Conservation (phyloP, 1,284 basidiomycete genomes). For the Malassezia sympodialis region DNA sequence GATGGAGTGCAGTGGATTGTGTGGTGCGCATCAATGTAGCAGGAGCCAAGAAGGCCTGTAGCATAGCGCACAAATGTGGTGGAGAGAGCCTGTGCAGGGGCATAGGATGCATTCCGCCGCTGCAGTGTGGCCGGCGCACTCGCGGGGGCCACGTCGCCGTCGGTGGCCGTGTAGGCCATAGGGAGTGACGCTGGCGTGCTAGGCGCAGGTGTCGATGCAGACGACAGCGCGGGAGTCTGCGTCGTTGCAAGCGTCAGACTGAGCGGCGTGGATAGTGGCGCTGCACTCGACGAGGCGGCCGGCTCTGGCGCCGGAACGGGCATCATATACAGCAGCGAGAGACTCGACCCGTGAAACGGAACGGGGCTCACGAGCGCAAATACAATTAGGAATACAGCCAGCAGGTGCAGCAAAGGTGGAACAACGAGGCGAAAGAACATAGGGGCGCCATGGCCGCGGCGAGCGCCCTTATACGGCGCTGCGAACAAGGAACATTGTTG, state of each 20-base stretch:
- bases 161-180: neutral
- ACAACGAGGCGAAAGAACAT: slow-evolving; percentile 2
- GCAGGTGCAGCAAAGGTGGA: slow-evolving; percentile 1
- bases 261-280: neutral
- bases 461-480: neutral
- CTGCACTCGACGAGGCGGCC: neutral
- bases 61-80: neutral
- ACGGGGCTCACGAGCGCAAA: slow-evolving; percentile 15
- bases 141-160: neutral
- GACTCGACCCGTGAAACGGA: slow-evolving; percentile 12
- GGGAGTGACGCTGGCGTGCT: neutral
- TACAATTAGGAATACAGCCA: slow-evolving; percentile 5
- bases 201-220: neutral
- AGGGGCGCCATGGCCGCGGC: neutral
- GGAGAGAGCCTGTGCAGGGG: neutral
- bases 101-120: neutral
- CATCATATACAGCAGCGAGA: slow-evolving; percentile 14
- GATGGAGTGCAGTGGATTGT: slow-evolving; percentile 1
- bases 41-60: slow-evolving; percentile 9
- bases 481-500: neutral
- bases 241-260: no score
- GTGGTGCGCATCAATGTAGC: slow-evolving; percentile 1
- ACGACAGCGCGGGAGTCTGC: neutral
- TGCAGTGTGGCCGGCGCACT: neutral
- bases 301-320: neutral